Conservation (phyloP, 345 rosid genomes). For the Populus deltoides region DNA sequence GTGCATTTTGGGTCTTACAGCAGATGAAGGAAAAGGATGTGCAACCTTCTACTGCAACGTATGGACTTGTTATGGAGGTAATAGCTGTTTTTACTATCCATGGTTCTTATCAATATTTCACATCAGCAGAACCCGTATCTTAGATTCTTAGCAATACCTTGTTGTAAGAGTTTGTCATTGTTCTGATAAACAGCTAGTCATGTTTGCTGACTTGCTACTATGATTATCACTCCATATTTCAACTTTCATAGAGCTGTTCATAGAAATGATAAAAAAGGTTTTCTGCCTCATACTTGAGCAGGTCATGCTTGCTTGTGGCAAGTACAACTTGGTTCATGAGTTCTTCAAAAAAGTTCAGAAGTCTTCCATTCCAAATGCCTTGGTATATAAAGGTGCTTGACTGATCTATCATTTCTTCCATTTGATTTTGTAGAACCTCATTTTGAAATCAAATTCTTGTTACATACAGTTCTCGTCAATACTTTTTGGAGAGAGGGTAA, state of each 20-base stretch:
- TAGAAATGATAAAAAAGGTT: not conserved
- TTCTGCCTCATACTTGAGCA: slow-evolving; percentile 27
- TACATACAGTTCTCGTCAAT: slow-evolving; percentile 70
- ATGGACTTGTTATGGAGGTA: slow-evolving; percentile 99
- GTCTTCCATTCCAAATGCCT: slow-evolving; percentile 72
- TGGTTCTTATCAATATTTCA: too few species aligned
- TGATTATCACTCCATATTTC: too few species aligned
- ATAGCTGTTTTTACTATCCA: slow-evolving; percentile 1
- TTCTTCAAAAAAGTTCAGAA: slow-evolving; percentile 77
- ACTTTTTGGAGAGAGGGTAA: slow-evolving; percentile 85
- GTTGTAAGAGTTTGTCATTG: too few species aligned
- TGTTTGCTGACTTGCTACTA: too few species aligned
- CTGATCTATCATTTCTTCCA: slow-evolving; percentile 11
- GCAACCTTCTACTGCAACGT: slow-evolving; percentile 62
- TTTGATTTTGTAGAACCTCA: slow-evolving; percentile 15
- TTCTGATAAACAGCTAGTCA: too few species aligned
- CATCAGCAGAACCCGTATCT: too few species aligned
- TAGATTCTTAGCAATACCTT: too few species aligned
- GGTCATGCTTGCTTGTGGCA: slow-evolving; percentile 89
- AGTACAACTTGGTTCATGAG: slow-evolving; percentile 93
- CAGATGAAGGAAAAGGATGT: slow-evolving; percentile 62
- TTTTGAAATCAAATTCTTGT: slow-evolving; percentile 19
- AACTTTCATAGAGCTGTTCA: too few species aligned
- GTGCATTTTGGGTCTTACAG: slow-evolving; percentile 96
- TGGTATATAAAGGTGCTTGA: slow-evolving; percentile 69